phyloP scores from a whole-genome alignment of 176 grass and related monocot genomes.

The Oryza brachyantha region DNA sequence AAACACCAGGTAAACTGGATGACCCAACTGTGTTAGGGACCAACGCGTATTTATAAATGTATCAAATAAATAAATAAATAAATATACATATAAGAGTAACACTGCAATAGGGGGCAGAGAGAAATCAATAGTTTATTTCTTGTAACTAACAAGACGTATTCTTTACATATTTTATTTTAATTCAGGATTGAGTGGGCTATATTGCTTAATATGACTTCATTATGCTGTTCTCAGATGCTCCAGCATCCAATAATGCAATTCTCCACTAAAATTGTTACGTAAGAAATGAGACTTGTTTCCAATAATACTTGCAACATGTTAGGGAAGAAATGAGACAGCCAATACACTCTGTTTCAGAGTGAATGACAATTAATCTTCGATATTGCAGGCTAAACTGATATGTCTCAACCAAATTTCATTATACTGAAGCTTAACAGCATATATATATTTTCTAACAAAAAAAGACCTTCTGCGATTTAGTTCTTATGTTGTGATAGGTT shows the following conservation, averaged over 20 bases:
- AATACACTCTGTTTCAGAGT: too few relatives aligned
- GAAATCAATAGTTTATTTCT: too few relatives aligned
- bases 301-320: background rate
- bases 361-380: background rate
- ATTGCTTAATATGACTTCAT: background rate
- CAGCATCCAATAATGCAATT: background rate
- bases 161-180: background rate
- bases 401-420: too few relatives aligned
- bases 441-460: background rate
- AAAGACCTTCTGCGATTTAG: background rate
- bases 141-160: background rate
- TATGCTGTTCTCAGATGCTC: background rate
- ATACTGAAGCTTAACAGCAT: background rate
- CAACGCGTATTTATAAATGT: background rate
- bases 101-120: too few relatives aligned
- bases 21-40: background rate
- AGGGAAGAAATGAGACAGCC: too few relatives aligned
- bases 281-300: background rate
- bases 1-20: too few relatives aligned
- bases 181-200: background rate
- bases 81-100: too few relatives aligned
- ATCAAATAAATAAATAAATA: too few relatives aligned
- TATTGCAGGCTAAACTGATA: background rate
- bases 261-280: background rate
- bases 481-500: background rate